These are phyloP conservation scores for Aspergillus panamensis DNA, from an alignment of 495 filamentous ascomycete genomes.

Conservation along the genomic window DNA sequence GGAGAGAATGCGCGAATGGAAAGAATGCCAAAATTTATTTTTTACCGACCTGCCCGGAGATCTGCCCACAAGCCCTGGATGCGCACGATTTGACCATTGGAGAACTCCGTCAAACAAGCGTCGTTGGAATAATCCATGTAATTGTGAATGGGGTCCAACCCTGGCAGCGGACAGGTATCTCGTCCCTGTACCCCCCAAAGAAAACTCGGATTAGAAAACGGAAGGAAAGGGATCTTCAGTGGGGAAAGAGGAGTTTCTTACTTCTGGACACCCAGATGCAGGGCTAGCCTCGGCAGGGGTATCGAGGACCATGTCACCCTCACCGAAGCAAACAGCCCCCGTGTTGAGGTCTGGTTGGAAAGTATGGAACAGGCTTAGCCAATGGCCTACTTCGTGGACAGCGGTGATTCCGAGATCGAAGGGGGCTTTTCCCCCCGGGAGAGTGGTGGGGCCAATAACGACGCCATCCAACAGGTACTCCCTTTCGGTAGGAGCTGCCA, in stretches of 20 bases:
- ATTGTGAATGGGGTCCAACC: not conserved
- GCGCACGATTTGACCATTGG: not conserved
- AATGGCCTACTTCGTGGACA: not conserved
- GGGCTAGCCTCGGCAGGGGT: not conserved
- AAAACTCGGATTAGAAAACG: not conserved
- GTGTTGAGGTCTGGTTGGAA: not conserved
- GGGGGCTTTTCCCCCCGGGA: not conserved
- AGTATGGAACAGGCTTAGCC: not conserved
- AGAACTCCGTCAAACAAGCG: not conserved
- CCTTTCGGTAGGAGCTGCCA: not conserved
- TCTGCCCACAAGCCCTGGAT: not conserved
- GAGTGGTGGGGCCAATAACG: not conserved
- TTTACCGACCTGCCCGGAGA: not conserved
- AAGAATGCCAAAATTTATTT: too few relatives aligned
- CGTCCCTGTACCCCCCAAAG: not conserved
- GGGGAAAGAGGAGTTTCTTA: not conserved
- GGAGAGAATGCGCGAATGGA: too few relatives aligned
- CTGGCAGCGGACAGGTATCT: not conserved
- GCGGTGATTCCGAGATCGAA: not conserved
- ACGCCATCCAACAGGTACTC: not conserved
- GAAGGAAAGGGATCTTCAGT: not conserved
- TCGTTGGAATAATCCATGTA: conserved; percentile 6
- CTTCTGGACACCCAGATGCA: not conserved
- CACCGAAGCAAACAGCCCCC: not conserved
- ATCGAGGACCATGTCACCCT: conserved; percentile 1